Evolutionary conservation across 371 early-diverging fungal genomes (phyloP).

Genomic region (Mortierella sp.): DNA sequence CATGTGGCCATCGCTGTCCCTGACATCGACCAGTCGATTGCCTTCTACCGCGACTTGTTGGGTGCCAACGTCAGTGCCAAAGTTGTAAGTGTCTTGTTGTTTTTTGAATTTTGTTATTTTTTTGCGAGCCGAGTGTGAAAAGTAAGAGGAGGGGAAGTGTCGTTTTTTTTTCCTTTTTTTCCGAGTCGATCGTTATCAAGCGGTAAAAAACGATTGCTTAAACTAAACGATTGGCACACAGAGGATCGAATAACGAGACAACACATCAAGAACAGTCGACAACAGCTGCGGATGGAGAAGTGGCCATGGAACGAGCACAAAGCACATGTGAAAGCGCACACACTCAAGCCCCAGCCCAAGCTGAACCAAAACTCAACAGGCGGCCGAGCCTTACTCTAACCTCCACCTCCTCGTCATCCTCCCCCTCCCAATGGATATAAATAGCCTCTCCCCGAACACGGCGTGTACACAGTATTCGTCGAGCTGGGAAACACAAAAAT

Average conservation of each 20-base stretch:
- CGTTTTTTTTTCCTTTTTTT: no score
- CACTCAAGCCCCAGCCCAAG: no score
- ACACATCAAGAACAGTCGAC: no score
- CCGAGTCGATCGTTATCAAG: not conserved
- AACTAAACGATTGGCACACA: no score
- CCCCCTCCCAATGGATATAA: not conserved
- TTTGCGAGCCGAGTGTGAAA: not conserved
- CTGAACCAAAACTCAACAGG: no score
- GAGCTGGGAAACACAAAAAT: constrained; percentile 87
- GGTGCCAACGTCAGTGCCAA: constrained; percentile 76
- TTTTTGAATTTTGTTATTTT: not conserved
- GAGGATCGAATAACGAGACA: no score
- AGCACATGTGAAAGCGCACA: no score
- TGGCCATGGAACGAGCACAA: no score
- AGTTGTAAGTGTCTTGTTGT: constrained; percentile 50
- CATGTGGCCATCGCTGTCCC: constrained; percentile 88
- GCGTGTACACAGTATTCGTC: constrained; percentile 87
- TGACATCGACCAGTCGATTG: constrained; percentile 72
- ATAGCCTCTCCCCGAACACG: constrained; percentile 83
- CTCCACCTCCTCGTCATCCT: not conserved
- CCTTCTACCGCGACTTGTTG: constrained; percentile 78
- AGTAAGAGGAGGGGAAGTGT: not conserved
- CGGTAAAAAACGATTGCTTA: not conserved
- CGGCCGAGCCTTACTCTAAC: not conserved
- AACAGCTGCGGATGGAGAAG: no score